Conservation (phyloP, 208 protist species). For the Leishmania gerbilli region DNA sequence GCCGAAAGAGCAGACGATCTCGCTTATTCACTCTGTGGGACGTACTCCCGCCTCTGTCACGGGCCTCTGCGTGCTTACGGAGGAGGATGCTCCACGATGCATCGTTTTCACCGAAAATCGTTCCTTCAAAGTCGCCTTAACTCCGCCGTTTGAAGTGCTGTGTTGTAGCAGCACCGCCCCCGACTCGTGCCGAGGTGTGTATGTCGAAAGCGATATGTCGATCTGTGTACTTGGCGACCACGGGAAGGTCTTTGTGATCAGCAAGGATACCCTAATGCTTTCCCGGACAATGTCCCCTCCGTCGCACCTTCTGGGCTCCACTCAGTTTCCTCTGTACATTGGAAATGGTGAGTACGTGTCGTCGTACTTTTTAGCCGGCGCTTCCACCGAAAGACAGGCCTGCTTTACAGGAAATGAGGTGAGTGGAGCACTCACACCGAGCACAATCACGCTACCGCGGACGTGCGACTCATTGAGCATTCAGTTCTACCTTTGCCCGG, state of each 20-base stretch:
- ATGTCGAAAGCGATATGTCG: constrained; percentile 41
- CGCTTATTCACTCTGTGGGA: constrained; percentile 42
- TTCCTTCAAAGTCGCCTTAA: constrained; percentile 31
- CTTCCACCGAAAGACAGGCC: constrained; percentile 11
- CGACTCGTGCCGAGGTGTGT: constrained; percentile 33
- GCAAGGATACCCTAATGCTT: constrained; percentile 47
- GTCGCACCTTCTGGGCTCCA: not conserved
- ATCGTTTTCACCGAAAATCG: constrained; percentile 39
- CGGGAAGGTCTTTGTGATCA: constrained; percentile 46
- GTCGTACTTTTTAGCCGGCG: constrained; percentile 45
- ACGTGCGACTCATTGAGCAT: constrained; percentile 72
- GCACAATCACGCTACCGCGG: constrained; percentile 46
- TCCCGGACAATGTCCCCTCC: constrained; percentile 25
- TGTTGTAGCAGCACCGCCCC: constrained; percentile 29
- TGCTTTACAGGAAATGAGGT: constrained; percentile 39
- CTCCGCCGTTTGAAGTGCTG: constrained; percentile 23
- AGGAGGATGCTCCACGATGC: constrained; percentile 27
- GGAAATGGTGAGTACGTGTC: constrained; percentile 54
- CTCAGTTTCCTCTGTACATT: constrained; percentile 48
- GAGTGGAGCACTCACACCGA: constrained; percentile 45
- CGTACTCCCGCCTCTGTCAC: constrained; percentile 25
- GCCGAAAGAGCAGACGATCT: constrained; percentile 45
- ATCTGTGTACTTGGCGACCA: constrained; percentile 42
- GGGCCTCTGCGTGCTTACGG: constrained; percentile 34
- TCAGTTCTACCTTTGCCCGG: constrained; percentile 72